Evolutionary conservation across 73 alveolate species (phyloP), one percentile per base, ranked within the genome.

Genomic region (Uronychia setigera): DNA sequence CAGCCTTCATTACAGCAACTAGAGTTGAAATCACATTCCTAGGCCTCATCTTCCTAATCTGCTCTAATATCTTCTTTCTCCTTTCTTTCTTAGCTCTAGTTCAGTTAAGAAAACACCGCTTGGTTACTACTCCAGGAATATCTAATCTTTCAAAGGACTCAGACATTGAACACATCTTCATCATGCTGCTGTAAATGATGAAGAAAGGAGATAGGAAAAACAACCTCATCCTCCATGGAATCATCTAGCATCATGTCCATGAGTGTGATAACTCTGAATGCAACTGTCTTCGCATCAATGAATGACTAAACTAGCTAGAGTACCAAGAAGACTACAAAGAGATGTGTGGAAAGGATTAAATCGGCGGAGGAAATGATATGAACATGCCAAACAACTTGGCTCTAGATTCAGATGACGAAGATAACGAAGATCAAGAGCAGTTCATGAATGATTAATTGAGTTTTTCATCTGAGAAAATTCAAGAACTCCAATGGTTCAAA

Each of bases 151-250:
- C 5, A 19, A 5, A 19, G 19, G 67, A 46, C 67, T 19, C 5
- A 46, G 67, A 46, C 67, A 5, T 11, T 19, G 67, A 46, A 46
- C 67, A 46, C 67, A 46, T 46, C 67, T 46, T 46, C 67, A 46
- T 46, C 67, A 46, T 46, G 67, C 67, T 46, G n/a, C 67, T 46
- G 5, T 19, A 46, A 19, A 46, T 46, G 67, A 46, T 46, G n/a
- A 46, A 46, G 19, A 46, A 46, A 19, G 67, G 67, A 19, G 67
- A 46, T 46, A 5, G 67, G 19, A 46, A 46, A 46, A 46, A 46
- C 67, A 46, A 46, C 67, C 67, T 46, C 67, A 46, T 46, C 67
- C 67, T 46, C 67, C 67, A 46, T 46, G 67, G 67, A 5, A 11
- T 46, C 5, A 5, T 46, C n/a, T 19, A 46, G 19, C 19, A 19